Conservation (phyloP, 805 yeast species). For the Candida tallmaniae region DNA sequence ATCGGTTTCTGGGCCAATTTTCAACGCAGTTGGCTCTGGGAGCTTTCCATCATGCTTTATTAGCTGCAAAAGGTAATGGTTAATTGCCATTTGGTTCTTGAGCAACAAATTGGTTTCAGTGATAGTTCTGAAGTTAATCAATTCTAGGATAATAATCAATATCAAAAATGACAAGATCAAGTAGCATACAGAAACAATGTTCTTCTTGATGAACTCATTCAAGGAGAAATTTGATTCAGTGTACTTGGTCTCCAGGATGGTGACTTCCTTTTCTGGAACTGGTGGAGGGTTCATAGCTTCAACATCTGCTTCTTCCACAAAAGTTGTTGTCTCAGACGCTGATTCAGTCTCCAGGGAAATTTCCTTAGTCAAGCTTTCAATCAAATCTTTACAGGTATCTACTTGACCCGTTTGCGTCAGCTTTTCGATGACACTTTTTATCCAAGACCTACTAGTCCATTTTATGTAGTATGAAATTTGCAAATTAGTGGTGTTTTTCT, state of each 20-base stretch:
- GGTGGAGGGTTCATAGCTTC: conserved; percentile 1
- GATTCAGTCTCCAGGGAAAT: conserved; percentile 9
- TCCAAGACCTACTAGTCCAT: conserved; percentile 93
- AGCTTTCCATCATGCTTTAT: background rate
- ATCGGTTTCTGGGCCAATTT: conserved; percentile 1
- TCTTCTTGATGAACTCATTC: conserved; percentile 10
- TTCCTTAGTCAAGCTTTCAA: conserved; percentile 33
- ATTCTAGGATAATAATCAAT: conserved; percentile 16
- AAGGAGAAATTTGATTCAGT: conserved; percentile 1
- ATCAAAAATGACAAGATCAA: conserved; percentile 18
- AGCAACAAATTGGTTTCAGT: conserved; percentile 21
- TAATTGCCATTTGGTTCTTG: conserved; percentile 17
- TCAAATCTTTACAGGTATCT: conserved; percentile 51
- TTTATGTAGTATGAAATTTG: conserved; percentile 68
- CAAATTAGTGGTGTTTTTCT: conserved; percentile 54
- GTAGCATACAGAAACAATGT: conserved; percentile 14
- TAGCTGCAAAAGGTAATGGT: conserved; percentile 7
- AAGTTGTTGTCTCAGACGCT: background rate
- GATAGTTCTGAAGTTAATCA: conserved; percentile 14
- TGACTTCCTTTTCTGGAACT: background rate
- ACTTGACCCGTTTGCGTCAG: conserved; percentile 80
- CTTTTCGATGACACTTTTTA: conserved; percentile 82
- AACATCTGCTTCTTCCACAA: conserved; percentile 1
- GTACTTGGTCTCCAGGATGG: background rate
- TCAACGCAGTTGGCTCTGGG: background rate